Percentiles rank a stretch among this genome's conserved stretches.
These are phyloP conservation scores for Hippophae rhamnoides DNA, from an alignment of 306 rosid species.

Conservation along the genomic window DNA sequence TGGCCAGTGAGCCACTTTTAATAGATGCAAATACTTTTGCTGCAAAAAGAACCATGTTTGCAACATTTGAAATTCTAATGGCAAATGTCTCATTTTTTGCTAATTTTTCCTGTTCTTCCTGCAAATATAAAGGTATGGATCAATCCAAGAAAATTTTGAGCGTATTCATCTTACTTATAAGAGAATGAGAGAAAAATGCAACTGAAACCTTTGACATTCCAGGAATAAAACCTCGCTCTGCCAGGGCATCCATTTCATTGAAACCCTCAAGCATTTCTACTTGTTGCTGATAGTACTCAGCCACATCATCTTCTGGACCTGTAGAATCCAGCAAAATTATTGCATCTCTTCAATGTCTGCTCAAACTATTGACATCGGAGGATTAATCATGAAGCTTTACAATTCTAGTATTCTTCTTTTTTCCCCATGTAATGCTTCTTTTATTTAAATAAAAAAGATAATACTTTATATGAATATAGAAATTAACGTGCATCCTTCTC, in stretches of 20 bases:
- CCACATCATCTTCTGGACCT: slow-evolving; percentile 81
- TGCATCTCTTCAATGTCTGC: background rate
- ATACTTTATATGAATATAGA: too few species aligned
- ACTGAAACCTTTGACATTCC: slow-evolving; percentile 79
- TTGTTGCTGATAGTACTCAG: slow-evolving; percentile 95
- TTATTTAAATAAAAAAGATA: too few species aligned
- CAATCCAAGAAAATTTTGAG: slow-evolving; percentile 12
- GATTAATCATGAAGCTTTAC: background rate
- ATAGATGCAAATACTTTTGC: slow-evolving; percentile 90
- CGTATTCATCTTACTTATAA: background rate
- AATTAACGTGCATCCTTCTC: too few species aligned
- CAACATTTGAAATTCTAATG: slow-evolving; percentile 79
- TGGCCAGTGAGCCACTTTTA: slow-evolving; percentile 92
- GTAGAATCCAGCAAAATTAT: slow-evolving; percentile 22
- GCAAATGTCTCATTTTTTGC: slow-evolving; percentile 88
- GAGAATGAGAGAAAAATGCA: background rate
- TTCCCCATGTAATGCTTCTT: too few species aligned
- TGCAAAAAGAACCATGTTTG: slow-evolving; percentile 82
- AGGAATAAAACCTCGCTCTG: slow-evolving; percentile 74
- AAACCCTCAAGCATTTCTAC: slow-evolving; percentile 93
- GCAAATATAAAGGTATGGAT: slow-evolving; percentile 20
- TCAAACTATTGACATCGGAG: background rate
- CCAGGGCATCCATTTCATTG: slow-evolving; percentile 88
- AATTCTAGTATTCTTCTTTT: too few species aligned
- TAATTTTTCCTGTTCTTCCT: slow-evolving; percentile 84